Conservation (phyloP, 768 basidiomycete genomes). For the Chiua virens region DNA sequence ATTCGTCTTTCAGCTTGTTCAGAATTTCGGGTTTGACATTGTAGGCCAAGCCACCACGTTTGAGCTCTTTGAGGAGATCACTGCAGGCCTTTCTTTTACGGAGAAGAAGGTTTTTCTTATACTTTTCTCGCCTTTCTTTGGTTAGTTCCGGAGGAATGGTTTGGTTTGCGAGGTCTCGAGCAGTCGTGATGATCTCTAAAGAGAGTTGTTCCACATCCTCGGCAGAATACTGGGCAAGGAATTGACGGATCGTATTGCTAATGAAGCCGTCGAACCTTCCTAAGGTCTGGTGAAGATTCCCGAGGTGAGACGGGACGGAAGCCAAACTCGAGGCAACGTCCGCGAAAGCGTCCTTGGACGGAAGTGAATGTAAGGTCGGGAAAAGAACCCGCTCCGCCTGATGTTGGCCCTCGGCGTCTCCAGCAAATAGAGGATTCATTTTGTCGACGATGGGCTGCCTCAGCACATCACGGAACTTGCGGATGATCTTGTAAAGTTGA, state of each 20-base stretch:
- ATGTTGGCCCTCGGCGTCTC: slow-evolving; percentile 33
- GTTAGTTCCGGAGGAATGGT: slow-evolving; percentile 42
- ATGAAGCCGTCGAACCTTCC: slow-evolving; percentile 49
- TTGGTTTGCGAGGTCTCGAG: slow-evolving; percentile 53
- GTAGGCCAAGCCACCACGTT: slow-evolving; percentile 69
- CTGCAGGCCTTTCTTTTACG: slow-evolving; percentile 90
- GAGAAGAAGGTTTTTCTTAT: slow-evolving; percentile 68
- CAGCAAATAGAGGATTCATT: slow-evolving; percentile 38
- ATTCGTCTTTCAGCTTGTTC: slow-evolving; percentile 48
- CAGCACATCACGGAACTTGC: slow-evolving; percentile 91
- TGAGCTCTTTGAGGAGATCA: slow-evolving; percentile 87
- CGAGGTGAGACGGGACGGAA: slow-evolving; percentile 38
- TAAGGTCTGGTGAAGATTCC: slow-evolving; percentile 51
- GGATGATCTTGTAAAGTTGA: slow-evolving; percentile 85
- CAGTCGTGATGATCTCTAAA: slow-evolving; percentile 60
- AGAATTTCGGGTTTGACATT: slow-evolving; percentile 73
- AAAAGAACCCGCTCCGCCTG: slow-evolving; percentile 13
- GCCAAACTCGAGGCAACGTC: slow-evolving; percentile 2
- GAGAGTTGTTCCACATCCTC: slow-evolving; percentile 54
- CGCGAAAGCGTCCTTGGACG: neutral
- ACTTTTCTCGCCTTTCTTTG: slow-evolving; percentile 56
- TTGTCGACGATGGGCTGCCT: slow-evolving; percentile 60
- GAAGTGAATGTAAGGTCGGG: neutral
- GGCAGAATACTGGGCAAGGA: slow-evolving; percentile 42
- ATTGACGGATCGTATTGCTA: slow-evolving; percentile 39